phyloP scores from a whole-genome alignment of 2,329 filamentous ascomycete genomes.

The Chaetomium sp. region DNA sequence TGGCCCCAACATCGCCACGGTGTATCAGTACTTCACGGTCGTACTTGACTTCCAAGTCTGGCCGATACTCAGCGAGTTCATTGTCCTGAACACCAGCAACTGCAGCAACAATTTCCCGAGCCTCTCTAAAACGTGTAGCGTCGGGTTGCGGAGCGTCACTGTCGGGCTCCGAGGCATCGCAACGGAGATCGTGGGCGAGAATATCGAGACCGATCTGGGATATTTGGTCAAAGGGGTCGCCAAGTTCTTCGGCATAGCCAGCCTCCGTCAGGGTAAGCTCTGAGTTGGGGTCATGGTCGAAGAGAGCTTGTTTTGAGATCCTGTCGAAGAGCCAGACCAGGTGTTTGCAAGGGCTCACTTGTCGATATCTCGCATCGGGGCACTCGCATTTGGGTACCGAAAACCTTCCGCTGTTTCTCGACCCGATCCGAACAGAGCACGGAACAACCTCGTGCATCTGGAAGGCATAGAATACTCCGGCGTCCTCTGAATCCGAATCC shows the following conservation, averaged over 20 bases:
- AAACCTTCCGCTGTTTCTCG: conserved; percentile 31
- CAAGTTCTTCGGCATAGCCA: conserved; percentile 42
- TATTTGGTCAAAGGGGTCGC: conserved; percentile 43
- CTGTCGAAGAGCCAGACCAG: conserved; percentile 50
- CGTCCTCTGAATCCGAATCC: conserved; percentile 29
- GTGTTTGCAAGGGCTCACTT: conserved; percentile 40
- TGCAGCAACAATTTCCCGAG: conserved; percentile 45
- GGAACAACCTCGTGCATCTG: conserved; percentile 50
- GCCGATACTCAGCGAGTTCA: conserved; percentile 37
- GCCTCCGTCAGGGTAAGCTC: conserved; percentile 37
- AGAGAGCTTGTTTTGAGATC: conserved; percentile 42
- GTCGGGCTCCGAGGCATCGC: conserved; percentile 33
- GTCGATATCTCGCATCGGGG: conserved; percentile 19
- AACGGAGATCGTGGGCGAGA: conserved; percentile 47
- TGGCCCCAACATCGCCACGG: conserved; percentile 42
- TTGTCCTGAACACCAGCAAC: conserved; percentile 35
- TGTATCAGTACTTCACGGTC: conserved; percentile 16
- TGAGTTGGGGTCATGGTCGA: conserved; percentile 31
- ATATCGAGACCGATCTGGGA: conserved; percentile 46
- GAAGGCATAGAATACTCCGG: conserved; percentile 46
- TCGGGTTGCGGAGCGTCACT: conserved; percentile 13
- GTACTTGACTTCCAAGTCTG: conserved; percentile 36
- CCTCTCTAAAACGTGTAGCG: conserved; percentile 38
- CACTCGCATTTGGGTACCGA: conserved; percentile 44
- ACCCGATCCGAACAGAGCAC: conserved; percentile 44